Percentiles rank a stretch among this genome's conserved stretches.
Evolutionary conservation across 2,329 filamentous ascomycete genomes (phyloP).

Genomic region (Trichoderma atrobrunneum): DNA sequence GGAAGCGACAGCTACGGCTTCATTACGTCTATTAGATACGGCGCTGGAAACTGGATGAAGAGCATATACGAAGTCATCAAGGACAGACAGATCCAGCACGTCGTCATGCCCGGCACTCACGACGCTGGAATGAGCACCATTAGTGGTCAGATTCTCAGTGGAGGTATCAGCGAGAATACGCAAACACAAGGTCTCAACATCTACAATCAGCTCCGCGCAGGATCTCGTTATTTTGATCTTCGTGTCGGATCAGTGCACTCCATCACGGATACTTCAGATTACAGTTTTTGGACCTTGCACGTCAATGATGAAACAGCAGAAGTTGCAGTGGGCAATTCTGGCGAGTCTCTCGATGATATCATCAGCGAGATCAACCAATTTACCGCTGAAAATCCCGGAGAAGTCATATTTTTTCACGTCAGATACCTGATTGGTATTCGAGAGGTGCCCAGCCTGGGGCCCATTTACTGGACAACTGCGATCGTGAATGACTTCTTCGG

Average conservation of each 20-base stretch:
- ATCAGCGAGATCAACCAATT: constrained; percentile 46
- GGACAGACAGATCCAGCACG: constrained; percentile 41
- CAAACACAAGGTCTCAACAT: constrained; percentile 46
- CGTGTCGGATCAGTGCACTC: constrained; percentile 37
- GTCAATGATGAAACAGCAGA: constrained; percentile 36
- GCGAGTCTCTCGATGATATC: constrained; percentile 42
- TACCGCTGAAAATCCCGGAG: constrained; percentile 40
- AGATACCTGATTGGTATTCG: constrained; percentile 42
- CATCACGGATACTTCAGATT: constrained; percentile 17
- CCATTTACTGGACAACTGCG: constrained; percentile 35
- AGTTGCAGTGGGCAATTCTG: constrained; percentile 44
- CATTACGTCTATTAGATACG: constrained; percentile 31
- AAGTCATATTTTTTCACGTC: constrained; percentile 47
- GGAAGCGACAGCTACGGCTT: constrained; percentile 35
- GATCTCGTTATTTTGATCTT: constrained; percentile 48
- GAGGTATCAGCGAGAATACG: constrained; percentile 40
- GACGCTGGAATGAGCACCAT: constrained; percentile 49
- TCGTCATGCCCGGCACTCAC: constrained; percentile 49
- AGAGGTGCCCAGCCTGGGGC: constrained; percentile 29
- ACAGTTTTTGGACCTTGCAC: constrained; percentile 42
- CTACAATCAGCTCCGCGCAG: constrained; percentile 44
- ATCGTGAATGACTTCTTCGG: constrained; percentile 44
- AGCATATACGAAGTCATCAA: constrained; percentile 33
- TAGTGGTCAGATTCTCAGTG: constrained; percentile 32
- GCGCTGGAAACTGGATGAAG: constrained; percentile 34